These are phyloP conservation scores for Selenicereus undatus DNA, from an alignment of 148 eudicot genomes.

Conservation along the genomic window DNA sequence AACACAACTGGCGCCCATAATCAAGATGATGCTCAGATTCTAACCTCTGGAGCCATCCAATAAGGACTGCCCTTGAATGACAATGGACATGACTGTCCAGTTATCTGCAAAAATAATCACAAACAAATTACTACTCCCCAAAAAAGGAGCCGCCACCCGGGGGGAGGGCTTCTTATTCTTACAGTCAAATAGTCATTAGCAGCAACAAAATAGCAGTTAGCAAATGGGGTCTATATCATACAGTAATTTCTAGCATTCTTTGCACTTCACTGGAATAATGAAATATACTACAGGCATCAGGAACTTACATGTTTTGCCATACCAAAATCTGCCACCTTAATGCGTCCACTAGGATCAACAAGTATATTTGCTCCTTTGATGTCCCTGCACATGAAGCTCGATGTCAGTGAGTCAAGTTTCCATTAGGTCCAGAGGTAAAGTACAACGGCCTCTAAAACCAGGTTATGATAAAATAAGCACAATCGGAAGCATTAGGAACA, in stretches of 20 bases:
- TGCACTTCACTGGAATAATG: constrained; percentile 6
- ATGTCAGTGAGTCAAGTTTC: constrained; percentile 1
- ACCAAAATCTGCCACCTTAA: constrained; percentile 96
- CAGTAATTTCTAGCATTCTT: constrained; percentile 1
- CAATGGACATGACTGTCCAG: constrained; percentile 85
- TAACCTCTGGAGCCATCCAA: constrained; percentile 99
- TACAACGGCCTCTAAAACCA: neutral
- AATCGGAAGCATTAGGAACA: neutral
- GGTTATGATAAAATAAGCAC: neutral
- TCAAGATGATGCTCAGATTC: constrained; percentile 17
- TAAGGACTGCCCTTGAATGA: constrained; percentile 96
- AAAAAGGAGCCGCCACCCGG: neutral
- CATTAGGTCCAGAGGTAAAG: neutral
- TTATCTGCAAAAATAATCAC: constrained; percentile 49
- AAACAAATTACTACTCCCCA: neutral
- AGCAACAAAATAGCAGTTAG: constrained; percentile 1
- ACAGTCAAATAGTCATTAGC: neutral
- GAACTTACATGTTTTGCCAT: constrained; percentile 98
- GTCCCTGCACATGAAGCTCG: constrained; percentile 53
- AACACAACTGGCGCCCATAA: constrained; percentile 1
- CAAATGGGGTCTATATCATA: neutral
- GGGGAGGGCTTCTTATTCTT: neutral
- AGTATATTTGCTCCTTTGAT: constrained; percentile 99
- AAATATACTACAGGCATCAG: neutral
- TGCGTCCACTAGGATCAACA: constrained; percentile 91